Evolutionary conservation across 129 eudicot genomes (phyloP).

Genomic region (Helianthus tuberosus): DNA sequence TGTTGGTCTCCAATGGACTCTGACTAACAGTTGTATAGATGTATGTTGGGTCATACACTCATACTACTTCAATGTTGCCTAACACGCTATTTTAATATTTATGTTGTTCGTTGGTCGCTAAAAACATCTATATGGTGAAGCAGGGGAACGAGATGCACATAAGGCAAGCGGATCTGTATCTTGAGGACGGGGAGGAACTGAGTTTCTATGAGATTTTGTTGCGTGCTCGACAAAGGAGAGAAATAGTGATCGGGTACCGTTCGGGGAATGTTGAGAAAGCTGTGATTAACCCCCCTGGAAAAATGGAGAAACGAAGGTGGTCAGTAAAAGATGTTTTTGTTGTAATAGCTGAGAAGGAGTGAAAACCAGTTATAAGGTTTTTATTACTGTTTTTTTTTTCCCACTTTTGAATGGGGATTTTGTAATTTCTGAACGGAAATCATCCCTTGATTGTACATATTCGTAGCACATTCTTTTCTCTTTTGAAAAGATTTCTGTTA

Average conservation of each 20-base stretch:
- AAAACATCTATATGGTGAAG: too few species aligned
- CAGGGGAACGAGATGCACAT: constrained; percentile 91
- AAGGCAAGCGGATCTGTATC: constrained; percentile 73
- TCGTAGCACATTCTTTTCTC: background rate
- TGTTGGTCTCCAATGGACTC: too few species aligned
- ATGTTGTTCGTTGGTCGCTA: too few species aligned
- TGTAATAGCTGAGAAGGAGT: constrained; percentile 88
- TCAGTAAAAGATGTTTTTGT: constrained; percentile 71
- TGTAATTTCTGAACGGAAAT: background rate
- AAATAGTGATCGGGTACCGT: constrained; percentile 74
- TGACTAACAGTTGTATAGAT: background rate
- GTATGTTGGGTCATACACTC: background rate
- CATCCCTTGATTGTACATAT: constrained; percentile 9
- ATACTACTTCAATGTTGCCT: background rate
- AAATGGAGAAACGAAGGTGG: constrained; percentile 63
- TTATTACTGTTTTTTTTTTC: background rate
- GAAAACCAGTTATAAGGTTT: constrained; percentile 12
- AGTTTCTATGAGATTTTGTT: constrained; percentile 74
- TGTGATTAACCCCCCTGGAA: constrained; percentile 64
- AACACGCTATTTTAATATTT: background rate
- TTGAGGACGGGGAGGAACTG: constrained; percentile 67
- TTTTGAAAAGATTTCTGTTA: background rate
- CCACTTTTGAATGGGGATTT: background rate
- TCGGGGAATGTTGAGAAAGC: constrained; percentile 67
- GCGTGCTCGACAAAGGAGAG: constrained; percentile 81